A percentile compares a stretch with the other conserved stretches of the same genome.
phyloP scores from a whole-genome alignment of 352 stramenopile species.

The Phytophthora uliginosa region DNA sequence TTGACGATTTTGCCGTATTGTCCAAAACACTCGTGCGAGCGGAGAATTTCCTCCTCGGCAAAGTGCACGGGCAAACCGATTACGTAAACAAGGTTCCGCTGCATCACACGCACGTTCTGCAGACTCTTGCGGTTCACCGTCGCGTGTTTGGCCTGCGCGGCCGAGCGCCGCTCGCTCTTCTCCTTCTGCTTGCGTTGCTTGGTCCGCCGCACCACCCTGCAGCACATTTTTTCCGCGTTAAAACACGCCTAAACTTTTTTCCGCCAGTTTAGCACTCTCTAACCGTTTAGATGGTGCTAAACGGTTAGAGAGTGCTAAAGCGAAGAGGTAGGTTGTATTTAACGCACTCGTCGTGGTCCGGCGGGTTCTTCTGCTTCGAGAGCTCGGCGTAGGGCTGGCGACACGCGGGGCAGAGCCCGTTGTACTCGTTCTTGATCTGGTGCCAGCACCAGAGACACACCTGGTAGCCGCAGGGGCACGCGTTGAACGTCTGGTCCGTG shows the following conservation, averaged over 20 bases:
- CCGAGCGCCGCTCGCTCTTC: conserved; percentile 79
- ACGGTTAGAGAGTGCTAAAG: conserved; percentile 6
- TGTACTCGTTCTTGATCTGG: conserved; percentile 99
- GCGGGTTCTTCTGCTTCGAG: conserved; percentile 91
- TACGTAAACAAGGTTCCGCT: conserved; percentile 96
- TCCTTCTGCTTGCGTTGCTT: conserved; percentile 91
- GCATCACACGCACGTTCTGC: conserved; percentile 93
- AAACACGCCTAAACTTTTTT: background rate
- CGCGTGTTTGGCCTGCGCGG: conserved; percentile 44
- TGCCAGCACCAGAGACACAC: conserved; percentile 99
- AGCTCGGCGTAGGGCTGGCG: conserved; percentile 97
- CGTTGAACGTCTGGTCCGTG: conserved; percentile 98
- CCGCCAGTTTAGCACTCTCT: conserved; percentile 3
- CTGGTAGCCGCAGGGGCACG: conserved; percentile 99
- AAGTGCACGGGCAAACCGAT: conserved; percentile 92
- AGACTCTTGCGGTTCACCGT: conserved; percentile 85
- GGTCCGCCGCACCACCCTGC: conserved; percentile 76
- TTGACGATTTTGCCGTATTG: conserved; percentile 96
- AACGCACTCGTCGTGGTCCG: conserved; percentile 96
- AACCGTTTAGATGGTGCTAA: background rate
- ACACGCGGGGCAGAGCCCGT: conserved; percentile 98
- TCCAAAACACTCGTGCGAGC: conserved; percentile 91
- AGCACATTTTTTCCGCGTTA: background rate
- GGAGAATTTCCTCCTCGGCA: conserved; percentile 86
- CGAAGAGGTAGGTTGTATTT: background rate